Percentiles rank a stretch among this genome's conserved stretches.
These are phyloP conservation scores for Massarina eburnea DNA, from an alignment of 2,329 filamentous ascomycete species.

Conservation along the genomic window DNA sequence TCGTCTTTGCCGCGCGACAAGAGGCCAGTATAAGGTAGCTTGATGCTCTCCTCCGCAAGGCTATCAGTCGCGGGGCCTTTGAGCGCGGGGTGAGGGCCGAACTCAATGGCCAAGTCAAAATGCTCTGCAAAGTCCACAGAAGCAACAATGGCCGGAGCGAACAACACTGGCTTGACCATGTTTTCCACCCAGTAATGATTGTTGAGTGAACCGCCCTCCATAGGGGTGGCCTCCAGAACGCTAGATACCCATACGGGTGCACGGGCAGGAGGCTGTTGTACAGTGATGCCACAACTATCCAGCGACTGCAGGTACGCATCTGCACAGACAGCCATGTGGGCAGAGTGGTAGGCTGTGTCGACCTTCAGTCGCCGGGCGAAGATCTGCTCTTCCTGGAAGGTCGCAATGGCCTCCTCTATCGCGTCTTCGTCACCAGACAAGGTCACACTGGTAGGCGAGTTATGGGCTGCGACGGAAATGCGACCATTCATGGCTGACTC, in stretches of 20 bases:
- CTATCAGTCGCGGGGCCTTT: conserved; percentile 44
- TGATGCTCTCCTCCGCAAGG: conserved; percentile 16
- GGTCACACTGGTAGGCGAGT: conserved; percentile 43
- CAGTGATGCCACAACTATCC: neutral
- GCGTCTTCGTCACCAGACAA: conserved; percentile 48
- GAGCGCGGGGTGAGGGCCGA: conserved; percentile 52
- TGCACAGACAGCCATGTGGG: conserved; percentile 39
- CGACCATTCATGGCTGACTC: conserved; percentile 19
- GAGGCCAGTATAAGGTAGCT: conserved; percentile 17
- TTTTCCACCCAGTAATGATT: conserved; percentile 50
- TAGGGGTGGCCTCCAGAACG: conserved; percentile 3
- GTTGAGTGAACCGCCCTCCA: neutral
- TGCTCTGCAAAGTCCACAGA: conserved; percentile 20
- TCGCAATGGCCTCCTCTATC: conserved; percentile 33
- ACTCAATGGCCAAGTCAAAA: conserved; percentile 47
- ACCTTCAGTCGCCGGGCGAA: conserved; percentile 47
- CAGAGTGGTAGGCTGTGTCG: conserved; percentile 50
- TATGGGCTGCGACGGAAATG: conserved; percentile 23
- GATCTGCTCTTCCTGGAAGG: conserved; percentile 38
- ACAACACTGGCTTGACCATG: conserved; percentile 49
- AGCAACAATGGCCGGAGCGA: conserved; percentile 43
- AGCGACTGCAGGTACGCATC: conserved; percentile 13
- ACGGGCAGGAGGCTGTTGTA: neutral
- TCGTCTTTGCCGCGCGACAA: conserved; percentile 26
- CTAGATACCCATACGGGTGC: conserved; percentile 9